Percentiles rank a stretch among this genome's conserved stretches.
phyloP scores from a whole-genome alignment of 306 rosid species.

The Albizia julibrissin region DNA sequence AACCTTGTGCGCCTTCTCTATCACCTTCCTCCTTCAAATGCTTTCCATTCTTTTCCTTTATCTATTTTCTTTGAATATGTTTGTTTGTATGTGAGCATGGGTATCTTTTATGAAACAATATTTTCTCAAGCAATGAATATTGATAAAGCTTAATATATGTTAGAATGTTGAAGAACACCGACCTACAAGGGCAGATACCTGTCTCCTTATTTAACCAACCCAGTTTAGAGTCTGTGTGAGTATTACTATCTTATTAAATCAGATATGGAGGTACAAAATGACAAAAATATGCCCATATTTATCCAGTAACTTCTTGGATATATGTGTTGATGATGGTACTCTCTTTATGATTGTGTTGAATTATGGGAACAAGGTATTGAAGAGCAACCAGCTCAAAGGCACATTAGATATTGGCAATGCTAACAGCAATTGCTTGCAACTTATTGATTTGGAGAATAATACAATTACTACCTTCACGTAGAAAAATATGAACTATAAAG shows the following conservation, averaged over 20 bases:
- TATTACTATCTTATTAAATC: constrained; percentile 6
- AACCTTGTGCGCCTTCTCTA: constrained; percentile 53
- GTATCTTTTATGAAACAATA: neutral
- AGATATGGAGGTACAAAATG: neutral
- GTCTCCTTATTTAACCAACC: constrained; percentile 35
- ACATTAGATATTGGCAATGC: constrained; percentile 37
- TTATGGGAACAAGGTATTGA: constrained; percentile 40
- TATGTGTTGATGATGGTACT: constrained; percentile 17
- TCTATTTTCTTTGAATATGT: neutral
- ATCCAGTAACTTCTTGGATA: neutral
- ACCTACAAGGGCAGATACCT: constrained; percentile 41
- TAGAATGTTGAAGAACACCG: constrained; percentile 42
- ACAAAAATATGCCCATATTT: neutral
- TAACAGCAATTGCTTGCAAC: constrained; percentile 35
- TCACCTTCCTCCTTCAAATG: constrained; percentile 22
- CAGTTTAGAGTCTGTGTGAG: constrained; percentile 50
- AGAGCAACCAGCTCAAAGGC: constrained; percentile 39
- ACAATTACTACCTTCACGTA: neutral
- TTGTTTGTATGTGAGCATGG: neutral
- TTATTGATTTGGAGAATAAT: constrained; percentile 40
- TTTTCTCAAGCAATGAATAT: neutral
- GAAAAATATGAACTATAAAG: neutral
- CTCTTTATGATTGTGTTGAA: constrained; percentile 18
- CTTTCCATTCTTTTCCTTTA: neutral
- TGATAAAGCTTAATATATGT: constrained; percentile 2